Evolutionary conservation across 345 rosid species (phyloP).

Genomic region (Laguncularia racemosa): DNA sequence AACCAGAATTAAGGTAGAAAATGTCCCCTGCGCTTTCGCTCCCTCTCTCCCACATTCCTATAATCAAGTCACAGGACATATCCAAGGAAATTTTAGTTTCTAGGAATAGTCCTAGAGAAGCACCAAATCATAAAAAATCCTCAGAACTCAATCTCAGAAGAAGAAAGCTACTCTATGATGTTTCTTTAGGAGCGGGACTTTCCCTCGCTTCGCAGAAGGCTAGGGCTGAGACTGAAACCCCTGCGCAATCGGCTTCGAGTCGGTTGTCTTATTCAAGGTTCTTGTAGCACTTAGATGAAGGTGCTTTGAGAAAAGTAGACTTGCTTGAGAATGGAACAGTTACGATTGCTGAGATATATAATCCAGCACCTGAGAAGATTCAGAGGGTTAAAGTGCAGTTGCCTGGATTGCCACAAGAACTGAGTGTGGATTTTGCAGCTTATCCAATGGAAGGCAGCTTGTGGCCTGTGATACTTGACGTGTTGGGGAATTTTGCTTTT

Average conservation of each 20-base stretch:
- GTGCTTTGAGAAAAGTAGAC: constrained; percentile 55
- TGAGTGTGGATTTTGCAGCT: constrained; percentile 61
- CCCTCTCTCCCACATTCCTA: too few relatives aligned
- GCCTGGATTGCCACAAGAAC: constrained; percentile 52
- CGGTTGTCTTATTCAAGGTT: constrained; percentile 59
- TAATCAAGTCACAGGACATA: too few relatives aligned
- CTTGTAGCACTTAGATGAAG: constrained; percentile 49
- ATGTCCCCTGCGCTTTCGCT: too few relatives aligned
- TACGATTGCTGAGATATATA: constrained; percentile 53
- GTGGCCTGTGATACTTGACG: constrained; percentile 37
- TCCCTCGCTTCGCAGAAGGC: constrained; percentile 23
- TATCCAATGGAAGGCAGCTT: constrained; percentile 43
- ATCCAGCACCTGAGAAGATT: constrained; percentile 34
- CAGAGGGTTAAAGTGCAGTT: constrained; percentile 66
- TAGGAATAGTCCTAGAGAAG: constrained; percentile 7
- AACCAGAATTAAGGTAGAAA: too few relatives aligned
- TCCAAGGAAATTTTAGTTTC: too few relatives aligned
- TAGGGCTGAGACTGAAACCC: constrained; percentile 50
- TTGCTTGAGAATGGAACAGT: constrained; percentile 64
- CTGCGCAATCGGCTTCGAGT: constrained; percentile 36
- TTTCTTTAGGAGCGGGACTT: constrained; percentile 17
- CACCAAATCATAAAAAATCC: constrained; percentile 17
- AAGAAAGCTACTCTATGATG: constrained; percentile 37
- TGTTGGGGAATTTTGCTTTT: constrained; percentile 53
- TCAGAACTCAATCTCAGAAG: constrained; percentile 20